Base-by-base conservation (phyloP, 768 basidiomycete species). In the Trametes cinnabarina region DNA sequence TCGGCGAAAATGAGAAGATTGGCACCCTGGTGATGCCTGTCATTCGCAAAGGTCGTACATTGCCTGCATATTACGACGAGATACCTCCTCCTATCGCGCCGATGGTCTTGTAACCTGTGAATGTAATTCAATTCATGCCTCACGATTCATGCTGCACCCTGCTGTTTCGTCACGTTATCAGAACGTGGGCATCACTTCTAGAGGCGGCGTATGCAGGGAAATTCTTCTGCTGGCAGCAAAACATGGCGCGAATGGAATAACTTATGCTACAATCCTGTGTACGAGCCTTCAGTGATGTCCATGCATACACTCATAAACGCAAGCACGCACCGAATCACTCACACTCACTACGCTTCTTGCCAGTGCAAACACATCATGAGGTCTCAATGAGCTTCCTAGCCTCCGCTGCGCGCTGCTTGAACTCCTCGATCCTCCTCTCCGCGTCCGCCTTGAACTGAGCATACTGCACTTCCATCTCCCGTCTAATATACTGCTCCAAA, bases 401-500 rank as follows among this genome's bases (percentile, higher is more conserved):
- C 61, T 72, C 71, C 25, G 59, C 68, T 8, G 83, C 80, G 56
- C 73, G 74, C 55, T 72, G 68, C 64, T 76, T 74, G 68, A 86
- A 85, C 58, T 68, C 59, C 17, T 68, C 70, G 48, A 87, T 82
- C 68, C 77, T 74, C 60, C 71, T 71, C 63, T 78, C 78, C 3
- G 80, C 85, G 58, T 86, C 82, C 44, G 65, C 64, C 70, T 76
- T 69, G 66, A 87, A 77, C 56, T 78, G 82, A 62, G 86, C 83
- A 63, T 82, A 84, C 71, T 91, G 80, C 44, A 82, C 71, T 61
- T 78, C 79, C 69, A 91, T 88, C 72, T 93, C 90, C 63, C 83
- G 81, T 53, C 86, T 78, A 57, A 93, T 85, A 83, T 90, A 90
- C 66, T 94, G 83, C 66, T 94, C 92, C 47, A 94, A 79, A 0